Percentiles rank a stretch among this genome's conserved stretches.
Conservation (phyloP, 345 rosid species). For the Cardamine occulta region DNA sequence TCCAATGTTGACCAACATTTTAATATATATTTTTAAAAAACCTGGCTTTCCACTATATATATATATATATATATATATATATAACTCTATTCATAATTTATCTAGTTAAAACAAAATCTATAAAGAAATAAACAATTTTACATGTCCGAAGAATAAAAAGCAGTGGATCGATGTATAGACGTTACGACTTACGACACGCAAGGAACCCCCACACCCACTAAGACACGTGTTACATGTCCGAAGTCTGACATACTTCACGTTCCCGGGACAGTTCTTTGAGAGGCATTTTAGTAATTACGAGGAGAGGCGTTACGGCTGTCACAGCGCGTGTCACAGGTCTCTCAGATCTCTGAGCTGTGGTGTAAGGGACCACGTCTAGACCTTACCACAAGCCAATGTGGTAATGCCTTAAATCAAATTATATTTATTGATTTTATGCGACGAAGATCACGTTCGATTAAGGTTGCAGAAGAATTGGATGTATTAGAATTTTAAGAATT, state of each 20-base stretch:
- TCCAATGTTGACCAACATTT: too few species aligned
- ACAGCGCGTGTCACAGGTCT: slow-evolving; percentile 11
- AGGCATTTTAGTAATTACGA: neutral
- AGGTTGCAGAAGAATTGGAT: neutral
- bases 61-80: too few species aligned
- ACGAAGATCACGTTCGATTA: slow-evolving; percentile 12
- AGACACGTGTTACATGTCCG: slow-evolving; percentile 41
- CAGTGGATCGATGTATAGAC: neutral
- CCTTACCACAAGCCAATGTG: slow-evolving; percentile 20
- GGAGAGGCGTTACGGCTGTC: slow-evolving; percentile 10
- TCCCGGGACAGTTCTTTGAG: slow-evolving; percentile 14
- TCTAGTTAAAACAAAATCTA: neutral
- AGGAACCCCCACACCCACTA: slow-evolving; percentile 20
- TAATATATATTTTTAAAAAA: too few species aligned
- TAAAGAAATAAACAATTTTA: neutral
- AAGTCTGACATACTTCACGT: slow-evolving; percentile 46
- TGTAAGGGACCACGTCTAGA: slow-evolving; percentile 13
- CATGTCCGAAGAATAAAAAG: neutral
- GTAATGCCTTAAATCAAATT: neutral
- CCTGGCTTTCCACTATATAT: too few species aligned
- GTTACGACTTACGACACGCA: slow-evolving; percentile 19
- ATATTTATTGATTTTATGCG: slow-evolving; percentile 9
- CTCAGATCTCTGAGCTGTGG: slow-evolving; percentile 26
- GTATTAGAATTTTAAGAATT: neutral
- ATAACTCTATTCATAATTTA: too few species aligned